Evolutionary conservation across 2,329 filamentous ascomycete genomes (phyloP).

Genomic region (Cladosporium sp.): DNA sequence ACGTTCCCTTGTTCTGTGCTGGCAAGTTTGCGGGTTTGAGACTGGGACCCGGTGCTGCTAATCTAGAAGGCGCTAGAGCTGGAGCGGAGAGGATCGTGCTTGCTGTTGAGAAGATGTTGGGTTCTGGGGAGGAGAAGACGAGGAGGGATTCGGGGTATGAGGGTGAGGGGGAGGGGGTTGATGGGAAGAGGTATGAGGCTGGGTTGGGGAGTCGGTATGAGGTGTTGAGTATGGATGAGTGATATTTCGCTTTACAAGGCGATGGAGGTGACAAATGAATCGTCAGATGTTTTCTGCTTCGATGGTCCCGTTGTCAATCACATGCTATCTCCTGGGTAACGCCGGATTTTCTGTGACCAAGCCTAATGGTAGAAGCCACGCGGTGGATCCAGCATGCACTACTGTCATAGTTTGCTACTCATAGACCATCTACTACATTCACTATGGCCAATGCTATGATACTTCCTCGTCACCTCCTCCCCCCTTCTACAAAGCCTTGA

Average conservation of each 20-base stretch:
- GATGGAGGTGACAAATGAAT: too few relatives aligned
- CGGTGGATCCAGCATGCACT: too few relatives aligned
- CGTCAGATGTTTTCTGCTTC: too few relatives aligned
- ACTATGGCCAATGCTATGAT: too few relatives aligned
- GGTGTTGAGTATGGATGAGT: conserved; percentile 28
- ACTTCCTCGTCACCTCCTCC: too few relatives aligned
- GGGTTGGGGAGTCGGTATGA: conserved; percentile 47
- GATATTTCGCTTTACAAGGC: neutral
- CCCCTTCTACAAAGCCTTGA: too few relatives aligned
- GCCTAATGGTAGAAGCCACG: too few relatives aligned
- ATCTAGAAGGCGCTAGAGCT: conserved; percentile 70
- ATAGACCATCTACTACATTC: too few relatives aligned
- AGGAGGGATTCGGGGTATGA: conserved; percentile 23
- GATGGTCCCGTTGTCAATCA: too few relatives aligned
- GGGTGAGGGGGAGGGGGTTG: conserved; percentile 27
- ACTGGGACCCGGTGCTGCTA: conserved; percentile 71
- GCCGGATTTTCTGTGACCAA: too few relatives aligned
- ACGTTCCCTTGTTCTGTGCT: conserved; percentile 72
- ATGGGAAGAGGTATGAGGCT: conserved; percentile 36
- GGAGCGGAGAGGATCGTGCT: conserved; percentile 74
- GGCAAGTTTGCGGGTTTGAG: conserved; percentile 67
- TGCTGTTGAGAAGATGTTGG: conserved; percentile 63
- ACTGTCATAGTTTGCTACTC: too few relatives aligned
- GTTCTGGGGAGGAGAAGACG: conserved; percentile 21
- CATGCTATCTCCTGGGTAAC: too few relatives aligned